Evolutionary conservation across 2,329 filamentous ascomycete genomes (phyloP).

Genomic region (Apiospora sp.): DNA sequence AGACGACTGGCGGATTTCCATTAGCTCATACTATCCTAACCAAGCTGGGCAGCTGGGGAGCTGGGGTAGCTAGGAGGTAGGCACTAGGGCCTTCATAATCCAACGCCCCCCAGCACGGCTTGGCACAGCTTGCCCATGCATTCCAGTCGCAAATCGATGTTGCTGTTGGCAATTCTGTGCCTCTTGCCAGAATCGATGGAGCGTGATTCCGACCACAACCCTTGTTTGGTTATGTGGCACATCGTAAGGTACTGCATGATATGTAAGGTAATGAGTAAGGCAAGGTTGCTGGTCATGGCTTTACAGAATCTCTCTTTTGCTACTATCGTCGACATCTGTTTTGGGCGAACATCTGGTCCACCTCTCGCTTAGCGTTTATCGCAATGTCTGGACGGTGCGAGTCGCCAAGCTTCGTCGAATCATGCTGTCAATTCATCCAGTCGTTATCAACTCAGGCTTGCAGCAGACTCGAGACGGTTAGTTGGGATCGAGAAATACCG

Average conservation of each 20-base stretch:
- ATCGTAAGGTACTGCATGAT: background rate
- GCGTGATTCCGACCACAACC: background rate
- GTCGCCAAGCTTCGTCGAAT: conserved; percentile 20
- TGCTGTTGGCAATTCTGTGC: conserved; percentile 1
- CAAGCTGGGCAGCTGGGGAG: conserved; percentile 13
- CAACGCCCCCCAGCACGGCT: conserved; percentile 9
- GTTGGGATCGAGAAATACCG: background rate
- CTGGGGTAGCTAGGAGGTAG: background rate
- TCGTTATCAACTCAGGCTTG: conserved; percentile 2
- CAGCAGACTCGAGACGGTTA: conserved; percentile 4
- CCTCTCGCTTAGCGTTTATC: conserved; percentile 11
- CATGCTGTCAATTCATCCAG: conserved; percentile 20
- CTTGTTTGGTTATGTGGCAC: background rate
- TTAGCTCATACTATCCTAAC: conserved; percentile 7
- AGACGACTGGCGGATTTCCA: conserved; percentile 24
- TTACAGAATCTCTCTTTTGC: background rate
- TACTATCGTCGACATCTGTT: background rate
- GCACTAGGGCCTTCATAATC: background rate
- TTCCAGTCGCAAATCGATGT: background rate
- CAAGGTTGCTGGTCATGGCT: background rate
- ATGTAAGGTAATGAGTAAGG: background rate
- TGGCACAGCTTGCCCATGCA: conserved; percentile 6
- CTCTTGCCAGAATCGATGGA: background rate
- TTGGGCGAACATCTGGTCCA: background rate
- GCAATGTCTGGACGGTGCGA: background rate